phyloP scores from a whole-genome alignment of 202 grass and related monocot species.

The Setaria italica region DNA sequence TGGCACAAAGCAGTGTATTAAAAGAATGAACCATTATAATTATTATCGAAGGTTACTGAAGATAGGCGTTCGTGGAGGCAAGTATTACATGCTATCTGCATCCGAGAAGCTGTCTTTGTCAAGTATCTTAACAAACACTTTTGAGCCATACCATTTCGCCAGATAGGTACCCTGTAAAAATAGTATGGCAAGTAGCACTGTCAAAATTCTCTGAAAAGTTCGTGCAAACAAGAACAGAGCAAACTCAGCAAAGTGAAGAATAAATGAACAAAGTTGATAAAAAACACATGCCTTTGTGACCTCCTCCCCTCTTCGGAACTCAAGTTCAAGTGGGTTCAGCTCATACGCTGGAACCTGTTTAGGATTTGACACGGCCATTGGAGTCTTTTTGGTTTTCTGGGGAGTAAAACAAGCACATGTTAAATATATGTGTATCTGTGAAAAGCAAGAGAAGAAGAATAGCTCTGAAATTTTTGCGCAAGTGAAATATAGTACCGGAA shows the following conservation, averaged over 20 bases:
- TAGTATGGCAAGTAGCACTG: conserved; percentile 39
- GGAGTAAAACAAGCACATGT: conserved; percentile 40
- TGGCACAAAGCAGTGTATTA: not conserved
- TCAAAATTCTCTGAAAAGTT: conserved; percentile 33
- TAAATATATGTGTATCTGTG: not conserved
- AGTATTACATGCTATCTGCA: conserved; percentile 82
- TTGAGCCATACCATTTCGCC: conserved; percentile 94
- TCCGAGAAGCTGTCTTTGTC: conserved; percentile 88
- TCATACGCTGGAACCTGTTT: conserved; percentile 91
- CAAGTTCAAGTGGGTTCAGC: conserved; percentile 83
- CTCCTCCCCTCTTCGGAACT: conserved; percentile 81
- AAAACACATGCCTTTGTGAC: conserved; percentile 64
- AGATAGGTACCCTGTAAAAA: conserved; percentile 70
- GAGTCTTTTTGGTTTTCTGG: conserved; percentile 76
- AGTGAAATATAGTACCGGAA: conserved; percentile 57
- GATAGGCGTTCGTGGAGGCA: conserved; percentile 37
- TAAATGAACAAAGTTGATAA: conserved; percentile 4
- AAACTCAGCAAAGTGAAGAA: not conserved
- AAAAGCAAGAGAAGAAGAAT: conserved; percentile 6
- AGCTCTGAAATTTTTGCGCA: not conserved
- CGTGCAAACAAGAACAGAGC: not conserved
- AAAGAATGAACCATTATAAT: conserved; percentile 13
- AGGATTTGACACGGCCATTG: conserved; percentile 93
- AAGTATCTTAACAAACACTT: conserved; percentile 94
- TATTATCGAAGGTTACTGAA: conserved; percentile 24